Conservation (phyloP, 345 rosid species). For the Capsella bursapastoris region DNA sequence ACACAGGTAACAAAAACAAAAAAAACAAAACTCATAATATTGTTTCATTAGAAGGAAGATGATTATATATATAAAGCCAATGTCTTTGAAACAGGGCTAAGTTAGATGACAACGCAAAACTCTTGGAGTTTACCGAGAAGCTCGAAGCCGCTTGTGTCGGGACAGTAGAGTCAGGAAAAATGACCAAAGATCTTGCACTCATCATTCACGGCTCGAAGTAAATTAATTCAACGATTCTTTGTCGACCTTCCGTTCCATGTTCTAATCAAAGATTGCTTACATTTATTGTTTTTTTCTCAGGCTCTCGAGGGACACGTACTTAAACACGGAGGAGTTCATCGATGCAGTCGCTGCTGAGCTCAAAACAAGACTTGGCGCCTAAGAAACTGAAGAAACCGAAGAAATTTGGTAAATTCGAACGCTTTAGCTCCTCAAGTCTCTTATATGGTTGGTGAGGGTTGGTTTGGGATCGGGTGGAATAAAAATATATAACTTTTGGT, state of each 20-base stretch:
- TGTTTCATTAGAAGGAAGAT: not conserved
- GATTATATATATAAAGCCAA: not conserved
- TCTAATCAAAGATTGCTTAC: not conserved
- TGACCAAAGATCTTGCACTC: conserved; percentile 99
- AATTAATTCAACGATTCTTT: conserved; percentile 27
- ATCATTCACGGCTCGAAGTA: conserved; percentile 84
- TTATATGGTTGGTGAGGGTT: conserved; percentile 17
- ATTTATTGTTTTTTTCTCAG: conserved; percentile 42
- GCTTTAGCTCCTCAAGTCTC: conserved; percentile 8
- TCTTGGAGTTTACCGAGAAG: conserved; percentile 82
- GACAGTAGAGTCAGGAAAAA: conserved; percentile 90
- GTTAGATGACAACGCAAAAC: conserved; percentile 80
- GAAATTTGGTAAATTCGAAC: not conserved
- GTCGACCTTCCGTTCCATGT: not conserved
- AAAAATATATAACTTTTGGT: conserved; percentile 4
- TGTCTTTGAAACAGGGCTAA: conserved; percentile 68
- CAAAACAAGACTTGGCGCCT: conserved; percentile 55
- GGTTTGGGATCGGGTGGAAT: conserved; percentile 23
- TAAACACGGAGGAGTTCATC: conserved; percentile 94
- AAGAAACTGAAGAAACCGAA: conserved; percentile 41
- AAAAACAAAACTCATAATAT: not conserved
- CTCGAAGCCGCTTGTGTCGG: conserved; percentile 94
- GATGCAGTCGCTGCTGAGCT: conserved; percentile 91
- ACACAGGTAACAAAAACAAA: conserved; percentile 67
- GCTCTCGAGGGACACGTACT: conserved; percentile 72